Evolutionary conservation across 345 rosid species (phyloP).

Genomic region (Sonneratia alba): DNA sequence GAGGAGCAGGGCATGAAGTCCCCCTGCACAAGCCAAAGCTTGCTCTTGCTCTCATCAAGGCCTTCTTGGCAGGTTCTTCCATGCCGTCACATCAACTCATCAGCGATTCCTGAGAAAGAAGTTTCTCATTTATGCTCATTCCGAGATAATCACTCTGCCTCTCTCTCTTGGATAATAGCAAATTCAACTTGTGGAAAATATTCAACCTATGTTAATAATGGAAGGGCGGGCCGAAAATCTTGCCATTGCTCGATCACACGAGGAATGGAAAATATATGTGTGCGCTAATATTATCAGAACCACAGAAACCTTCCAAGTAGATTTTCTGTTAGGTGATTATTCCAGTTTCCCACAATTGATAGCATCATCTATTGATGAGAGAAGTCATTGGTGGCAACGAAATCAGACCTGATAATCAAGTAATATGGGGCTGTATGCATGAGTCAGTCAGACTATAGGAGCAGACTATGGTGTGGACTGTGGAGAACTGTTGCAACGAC

Average conservation of each 20-base stretch:
- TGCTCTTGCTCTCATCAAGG: slow-evolving; percentile 61
- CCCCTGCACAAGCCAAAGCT: slow-evolving; percentile 77
- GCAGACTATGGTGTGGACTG: no score
- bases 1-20: slow-evolving; percentile 95
- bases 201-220: neutral
- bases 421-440: no score
- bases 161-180: neutral
- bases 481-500: no score
- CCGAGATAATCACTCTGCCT: neutral
- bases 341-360: neutral
- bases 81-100: slow-evolving; percentile 30
- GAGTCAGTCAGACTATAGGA: no score
- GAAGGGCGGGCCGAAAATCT: neutral
- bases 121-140: neutral
- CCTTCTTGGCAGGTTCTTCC: slow-evolving; percentile 60
- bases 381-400: neutral
- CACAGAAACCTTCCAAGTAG: neutral
- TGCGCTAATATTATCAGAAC: neutral
- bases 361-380: neutral
- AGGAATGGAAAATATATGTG: neutral
- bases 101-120: slow-evolving; percentile 22
- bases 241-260: neutral
- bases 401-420: no score
- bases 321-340: neutral
- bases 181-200: neutral